phyloP scores from a whole-genome alignment of 2,329 filamentous ascomycete species.

The Acephala macrosclerotiorum region DNA sequence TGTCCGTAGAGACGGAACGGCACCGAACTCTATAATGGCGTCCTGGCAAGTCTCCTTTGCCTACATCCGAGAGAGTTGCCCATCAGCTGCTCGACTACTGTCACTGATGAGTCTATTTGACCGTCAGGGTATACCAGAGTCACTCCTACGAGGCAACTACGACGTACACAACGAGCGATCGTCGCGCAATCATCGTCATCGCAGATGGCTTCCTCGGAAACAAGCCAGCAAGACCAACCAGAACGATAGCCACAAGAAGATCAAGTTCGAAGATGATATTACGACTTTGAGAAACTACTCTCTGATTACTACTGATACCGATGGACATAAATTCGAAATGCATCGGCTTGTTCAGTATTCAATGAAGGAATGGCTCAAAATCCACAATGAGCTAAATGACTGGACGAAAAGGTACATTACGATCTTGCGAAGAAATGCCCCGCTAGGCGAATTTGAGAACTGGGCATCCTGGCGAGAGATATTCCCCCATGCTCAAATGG shows the following conservation, averaged over 20 bases:
- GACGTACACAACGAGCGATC: neutral
- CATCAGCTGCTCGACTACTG: conserved; percentile 50
- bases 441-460: neutral
- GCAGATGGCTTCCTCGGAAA: neutral
- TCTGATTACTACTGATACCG: neutral
- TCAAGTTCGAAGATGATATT: neutral
- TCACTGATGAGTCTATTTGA: conserved; percentile 56
- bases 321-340: neutral
- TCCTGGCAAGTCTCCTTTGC: conserved; percentile 43
- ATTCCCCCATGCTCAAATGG: neutral
- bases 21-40: neutral
- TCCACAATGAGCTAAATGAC: neutral
- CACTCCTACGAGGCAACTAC: conserved; percentile 35
- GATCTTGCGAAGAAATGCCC: neutral
- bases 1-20: neutral
- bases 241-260: neutral
- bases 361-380: neutral
- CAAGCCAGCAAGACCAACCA: neutral
- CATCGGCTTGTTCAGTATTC: neutral
- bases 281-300: neutral
- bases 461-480: neutral
- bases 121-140: conserved; percentile 48
- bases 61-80: conserved; percentile 43
- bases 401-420: neutral
- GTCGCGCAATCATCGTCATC: neutral